These are phyloP conservation scores for Rhodamnia argentea DNA, from an alignment of 345 rosid species.

Conservation along the genomic window DNA sequence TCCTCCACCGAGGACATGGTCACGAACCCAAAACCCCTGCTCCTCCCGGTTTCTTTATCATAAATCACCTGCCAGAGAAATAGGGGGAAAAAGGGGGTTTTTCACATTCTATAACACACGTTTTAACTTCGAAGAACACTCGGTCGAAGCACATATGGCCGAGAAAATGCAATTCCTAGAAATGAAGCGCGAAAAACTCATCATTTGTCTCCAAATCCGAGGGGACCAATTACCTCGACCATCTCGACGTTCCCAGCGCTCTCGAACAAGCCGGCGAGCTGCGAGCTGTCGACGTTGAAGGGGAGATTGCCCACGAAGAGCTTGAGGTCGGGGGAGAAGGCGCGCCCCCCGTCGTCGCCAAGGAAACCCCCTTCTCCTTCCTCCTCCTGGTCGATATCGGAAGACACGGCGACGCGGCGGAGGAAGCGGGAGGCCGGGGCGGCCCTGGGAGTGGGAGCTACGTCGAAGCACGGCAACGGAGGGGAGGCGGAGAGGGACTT, in stretches of 20 bases:
- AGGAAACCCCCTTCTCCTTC: slow-evolving; percentile 37
- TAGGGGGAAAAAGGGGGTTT: neutral
- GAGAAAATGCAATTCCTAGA: neutral
- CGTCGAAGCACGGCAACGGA: slow-evolving; percentile 17
- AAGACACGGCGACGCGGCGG: slow-evolving; percentile 46
- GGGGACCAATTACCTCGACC: slow-evolving; percentile 61
- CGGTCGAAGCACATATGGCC: neutral
- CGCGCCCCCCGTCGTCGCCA: slow-evolving; percentile 28
- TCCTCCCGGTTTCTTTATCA: slow-evolving; percentile 87
- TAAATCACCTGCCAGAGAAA: slow-evolving; percentile 63
- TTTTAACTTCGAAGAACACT: neutral
- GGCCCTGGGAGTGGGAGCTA: neutral
- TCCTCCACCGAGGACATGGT: slow-evolving; percentile 75
- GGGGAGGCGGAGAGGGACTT: slow-evolving; percentile 26
- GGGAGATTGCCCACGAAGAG: slow-evolving; percentile 97
- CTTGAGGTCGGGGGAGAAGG: slow-evolving; percentile 66
- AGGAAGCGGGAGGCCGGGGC: slow-evolving; percentile 33
- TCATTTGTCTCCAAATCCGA: neutral
- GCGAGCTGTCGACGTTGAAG: slow-evolving; percentile 74
- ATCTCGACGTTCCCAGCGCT: slow-evolving; percentile 81
- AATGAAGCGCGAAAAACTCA: neutral
- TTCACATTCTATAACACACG: neutral
- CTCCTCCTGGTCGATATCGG: slow-evolving; percentile 58
- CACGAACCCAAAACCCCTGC: slow-evolving; percentile 97
- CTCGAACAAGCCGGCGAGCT: slow-evolving; percentile 78